phyloP scores from a whole-genome alignment of 768 basidiomycete species.

The Mycena albidolilacea region DNA sequence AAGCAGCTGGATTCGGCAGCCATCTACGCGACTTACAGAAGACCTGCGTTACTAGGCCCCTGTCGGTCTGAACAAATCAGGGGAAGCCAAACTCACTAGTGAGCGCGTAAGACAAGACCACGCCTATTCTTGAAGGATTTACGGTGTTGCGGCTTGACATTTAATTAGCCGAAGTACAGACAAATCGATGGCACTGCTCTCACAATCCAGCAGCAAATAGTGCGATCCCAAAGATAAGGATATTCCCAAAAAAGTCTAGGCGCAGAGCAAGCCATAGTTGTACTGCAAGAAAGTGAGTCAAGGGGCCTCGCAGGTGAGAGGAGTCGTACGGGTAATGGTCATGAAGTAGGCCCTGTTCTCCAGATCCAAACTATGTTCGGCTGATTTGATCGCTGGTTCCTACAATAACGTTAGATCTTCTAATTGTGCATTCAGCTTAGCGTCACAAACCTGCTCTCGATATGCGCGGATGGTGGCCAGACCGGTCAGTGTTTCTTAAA shows the following conservation, averaged over 20 bases:
- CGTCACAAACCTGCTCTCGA: slow-evolving; percentile 60
- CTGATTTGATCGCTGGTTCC: slow-evolving; percentile 64
- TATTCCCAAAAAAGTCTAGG: slow-evolving; percentile 76
- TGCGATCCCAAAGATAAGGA: slow-evolving; percentile 78
- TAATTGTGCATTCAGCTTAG: neutral
- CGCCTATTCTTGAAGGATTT: slow-evolving; percentile 65
- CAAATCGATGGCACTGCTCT: neutral
- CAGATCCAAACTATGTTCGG: slow-evolving; percentile 68
- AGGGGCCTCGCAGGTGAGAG: neutral
- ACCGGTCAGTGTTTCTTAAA: slow-evolving; percentile 72
- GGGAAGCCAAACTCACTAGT: slow-evolving; percentile 55
- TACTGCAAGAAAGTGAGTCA: slow-evolving; percentile 47
- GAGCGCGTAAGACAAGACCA: slow-evolving; percentile 70
- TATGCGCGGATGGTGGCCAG: slow-evolving; percentile 77
- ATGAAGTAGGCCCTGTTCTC: slow-evolving; percentile 78
- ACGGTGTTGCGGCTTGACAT: slow-evolving; percentile 49
- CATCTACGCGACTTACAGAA: slow-evolving; percentile 59
- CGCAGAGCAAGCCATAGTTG: slow-evolving; percentile 77
- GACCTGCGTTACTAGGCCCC: slow-evolving; percentile 61
- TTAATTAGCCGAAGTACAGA: neutral
- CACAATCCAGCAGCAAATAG: slow-evolving; percentile 77
- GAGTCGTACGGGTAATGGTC: slow-evolving; percentile 58
- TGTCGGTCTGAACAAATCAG: neutral
- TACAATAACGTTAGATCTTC: slow-evolving; percentile 35
- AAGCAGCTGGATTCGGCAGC: slow-evolving; percentile 3